Percentiles rank a stretch among this genome's conserved stretches.
Conservation (phyloP, 768 basidiomycete species). For the Cystobasidium onofrii region DNA sequence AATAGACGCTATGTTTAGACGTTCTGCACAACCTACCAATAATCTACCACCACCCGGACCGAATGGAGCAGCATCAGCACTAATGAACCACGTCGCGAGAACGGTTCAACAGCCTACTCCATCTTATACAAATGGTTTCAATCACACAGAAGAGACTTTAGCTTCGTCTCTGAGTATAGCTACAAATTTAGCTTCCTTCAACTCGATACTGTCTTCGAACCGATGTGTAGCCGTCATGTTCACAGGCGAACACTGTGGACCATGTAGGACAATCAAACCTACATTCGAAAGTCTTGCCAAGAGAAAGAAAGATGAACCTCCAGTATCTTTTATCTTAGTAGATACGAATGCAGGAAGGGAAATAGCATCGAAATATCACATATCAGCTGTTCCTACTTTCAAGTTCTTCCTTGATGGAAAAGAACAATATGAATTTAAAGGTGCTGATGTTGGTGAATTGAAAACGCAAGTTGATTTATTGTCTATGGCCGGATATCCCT, state of each 20-base stretch:
- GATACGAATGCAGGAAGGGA: conserved; percentile 63
- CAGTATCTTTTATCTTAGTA: conserved; percentile 69
- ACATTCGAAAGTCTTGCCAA: conserved; percentile 68
- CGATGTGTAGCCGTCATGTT: conserved; percentile 42
- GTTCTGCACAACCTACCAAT: background rate
- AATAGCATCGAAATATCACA: conserved; percentile 58
- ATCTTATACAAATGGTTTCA: background rate
- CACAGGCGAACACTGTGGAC: conserved; percentile 61
- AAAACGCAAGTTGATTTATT: conserved; percentile 65
- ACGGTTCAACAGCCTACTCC: background rate
- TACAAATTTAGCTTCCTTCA: conserved; percentile 57
- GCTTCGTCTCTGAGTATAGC: conserved; percentile 11
- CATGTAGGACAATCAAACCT: conserved; percentile 76
- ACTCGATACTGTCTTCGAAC: conserved; percentile 80
- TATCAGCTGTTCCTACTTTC: conserved; percentile 78
- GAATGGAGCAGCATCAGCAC: background rate
- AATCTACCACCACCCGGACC: background rate
- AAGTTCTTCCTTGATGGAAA: conserved; percentile 71
- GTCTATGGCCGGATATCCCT: conserved; percentile 68
- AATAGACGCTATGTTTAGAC: conserved; percentile 32
- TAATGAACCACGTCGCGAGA: background rate
- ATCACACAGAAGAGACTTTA: background rate
- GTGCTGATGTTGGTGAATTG: conserved; percentile 62
- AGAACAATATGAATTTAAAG: conserved; percentile 64
- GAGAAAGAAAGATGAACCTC: conserved; percentile 48